A percentile compares a stretch with the other conserved stretches of the same genome.
Conservation (phyloP, 176 grass and related monocot genomes). For the Eragrostis nindensis region DNA sequence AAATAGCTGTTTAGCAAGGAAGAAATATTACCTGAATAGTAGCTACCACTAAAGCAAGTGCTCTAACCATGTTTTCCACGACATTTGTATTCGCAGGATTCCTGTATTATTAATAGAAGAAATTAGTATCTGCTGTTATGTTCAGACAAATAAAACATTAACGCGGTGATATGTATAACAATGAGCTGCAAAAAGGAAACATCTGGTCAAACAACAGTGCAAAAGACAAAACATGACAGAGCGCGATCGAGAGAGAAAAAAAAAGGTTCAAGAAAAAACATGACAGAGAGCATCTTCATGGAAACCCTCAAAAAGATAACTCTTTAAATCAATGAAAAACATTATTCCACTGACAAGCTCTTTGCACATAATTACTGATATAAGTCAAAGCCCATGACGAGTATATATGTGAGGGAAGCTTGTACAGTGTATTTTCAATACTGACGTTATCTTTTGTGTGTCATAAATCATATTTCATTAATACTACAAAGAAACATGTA, state of each 20-base stretch:
- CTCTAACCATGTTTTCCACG: constrained; percentile 94
- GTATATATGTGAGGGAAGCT: constrained; percentile 15
- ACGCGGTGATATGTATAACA: background rate
- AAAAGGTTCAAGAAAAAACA: constrained; percentile 21
- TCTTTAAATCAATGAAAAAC: constrained; percentile 3
- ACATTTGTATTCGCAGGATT: constrained; percentile 96
- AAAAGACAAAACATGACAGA: constrained; percentile 16
- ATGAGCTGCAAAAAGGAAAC: constrained; percentile 13
- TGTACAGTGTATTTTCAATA: constrained; percentile 18
- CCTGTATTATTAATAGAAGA: constrained; percentile 56
- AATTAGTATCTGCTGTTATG: constrained; percentile 9
- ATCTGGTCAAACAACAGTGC: constrained; percentile 5
- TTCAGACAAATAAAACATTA: background rate
- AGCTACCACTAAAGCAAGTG: constrained; percentile 90
- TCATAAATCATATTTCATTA: background rate
- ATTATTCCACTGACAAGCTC: background rate
- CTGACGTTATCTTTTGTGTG: background rate
- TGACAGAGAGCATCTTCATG: constrained; percentile 5
- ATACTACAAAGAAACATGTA: constrained; percentile 4
- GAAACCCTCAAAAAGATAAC: background rate
- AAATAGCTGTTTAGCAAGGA: constrained; percentile 28
- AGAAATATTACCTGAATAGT: constrained; percentile 85
- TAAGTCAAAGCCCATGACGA: constrained; percentile 1
- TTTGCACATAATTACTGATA: constrained; percentile 18
- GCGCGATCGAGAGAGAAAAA: no score